Conservation (phyloP, 2,329 filamentous ascomycete genomes). For the Rutstroemia sp. region DNA sequence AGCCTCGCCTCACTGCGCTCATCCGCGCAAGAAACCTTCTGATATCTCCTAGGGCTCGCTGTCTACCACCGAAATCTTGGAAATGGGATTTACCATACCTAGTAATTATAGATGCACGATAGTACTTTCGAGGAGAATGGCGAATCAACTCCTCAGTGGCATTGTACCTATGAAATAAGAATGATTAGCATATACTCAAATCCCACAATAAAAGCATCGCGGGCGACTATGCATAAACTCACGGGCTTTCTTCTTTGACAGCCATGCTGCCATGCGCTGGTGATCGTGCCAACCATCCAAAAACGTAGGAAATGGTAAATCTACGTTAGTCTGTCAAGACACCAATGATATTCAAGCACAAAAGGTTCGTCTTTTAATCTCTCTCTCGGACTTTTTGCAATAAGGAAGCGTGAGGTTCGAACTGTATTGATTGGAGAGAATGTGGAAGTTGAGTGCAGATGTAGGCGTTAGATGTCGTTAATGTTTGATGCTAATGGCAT, state of each 20-base stretch:
- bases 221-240: constrained; percentile 24
- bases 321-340: neutral
- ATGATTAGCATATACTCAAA: neutral
- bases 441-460: too few species aligned
- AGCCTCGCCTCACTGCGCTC: too few species aligned
- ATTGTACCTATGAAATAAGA: constrained; percentile 42
- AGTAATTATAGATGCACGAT: constrained; percentile 57
- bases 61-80: neutral
- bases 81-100: constrained; percentile 38
- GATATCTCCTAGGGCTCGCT: too few species aligned
- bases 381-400: neutral
- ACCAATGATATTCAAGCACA: too few species aligned
- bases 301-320: neutral
- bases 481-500: neutral
- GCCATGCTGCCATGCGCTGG: constrained; percentile 40
- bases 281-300: constrained; percentile 6
- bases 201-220: neutral
- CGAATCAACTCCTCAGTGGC: constrained; percentile 60
- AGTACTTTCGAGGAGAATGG: constrained; percentile 55
- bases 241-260: constrained; percentile 47
- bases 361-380: too few species aligned
- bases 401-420: neutral
- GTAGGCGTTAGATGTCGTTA: too few species aligned
- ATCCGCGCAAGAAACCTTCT: too few species aligned
- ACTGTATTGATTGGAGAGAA: too few species aligned